Evolutionary conservation across 257 asterid genomes (phyloP).

Genomic region (Forsythia viridissima): DNA sequence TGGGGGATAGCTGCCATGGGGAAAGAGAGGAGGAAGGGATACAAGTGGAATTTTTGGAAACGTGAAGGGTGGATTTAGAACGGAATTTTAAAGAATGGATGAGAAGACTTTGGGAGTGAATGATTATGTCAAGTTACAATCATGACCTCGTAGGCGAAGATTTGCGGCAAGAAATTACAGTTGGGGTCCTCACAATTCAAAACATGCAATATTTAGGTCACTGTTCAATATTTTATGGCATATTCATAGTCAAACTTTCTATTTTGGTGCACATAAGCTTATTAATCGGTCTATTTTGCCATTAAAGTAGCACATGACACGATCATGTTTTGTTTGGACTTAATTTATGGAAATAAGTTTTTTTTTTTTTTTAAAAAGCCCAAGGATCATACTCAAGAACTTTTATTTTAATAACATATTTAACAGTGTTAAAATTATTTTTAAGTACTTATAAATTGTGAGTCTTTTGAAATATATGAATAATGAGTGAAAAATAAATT

Average conservation of each 20-base stretch:
- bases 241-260: not conserved
- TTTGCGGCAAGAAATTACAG: not conserved
- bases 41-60: conserved; percentile 24
- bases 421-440: no score
- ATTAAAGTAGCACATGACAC: no score
- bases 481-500: no score
- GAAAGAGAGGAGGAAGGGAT: not conserved
- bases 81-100: not conserved
- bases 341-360: no score
- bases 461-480: no score
- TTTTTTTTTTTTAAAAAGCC: no score
- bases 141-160: not conserved
- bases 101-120: not conserved
- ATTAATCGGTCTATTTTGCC: no score
- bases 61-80: conserved; percentile 6
- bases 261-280: not conserved
- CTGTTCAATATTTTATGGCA: not conserved
- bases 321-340: no score
- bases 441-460: no score
- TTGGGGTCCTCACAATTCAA: not conserved
- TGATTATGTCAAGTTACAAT: not conserved
- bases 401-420: no score
- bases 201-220: not conserved
- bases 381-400: no score
- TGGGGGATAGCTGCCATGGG: conserved; percentile 51